These are phyloP conservation scores for Musa troglodytarum DNA, from an alignment of 176 grass and related monocot species.

Conservation along the genomic window DNA sequence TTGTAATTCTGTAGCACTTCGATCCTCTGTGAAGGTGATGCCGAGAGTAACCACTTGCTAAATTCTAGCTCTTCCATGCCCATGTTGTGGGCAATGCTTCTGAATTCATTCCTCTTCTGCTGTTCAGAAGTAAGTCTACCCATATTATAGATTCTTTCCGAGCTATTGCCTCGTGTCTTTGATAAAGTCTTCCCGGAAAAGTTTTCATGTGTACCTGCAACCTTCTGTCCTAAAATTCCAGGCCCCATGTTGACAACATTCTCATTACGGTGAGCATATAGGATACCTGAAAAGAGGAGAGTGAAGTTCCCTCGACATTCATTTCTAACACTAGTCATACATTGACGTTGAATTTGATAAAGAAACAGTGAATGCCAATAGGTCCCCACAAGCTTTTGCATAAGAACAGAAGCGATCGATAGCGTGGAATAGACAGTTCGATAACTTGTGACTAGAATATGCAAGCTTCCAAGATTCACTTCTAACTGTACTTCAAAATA, in stretches of 20 bases:
- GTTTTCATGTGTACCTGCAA: neutral
- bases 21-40: conserved; percentile 34
- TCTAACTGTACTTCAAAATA: too few relatives aligned
- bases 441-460: too few relatives aligned
- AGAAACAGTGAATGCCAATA: neutral
- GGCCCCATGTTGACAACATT: conserved; percentile 57
- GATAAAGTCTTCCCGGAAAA: conserved; percentile 9
- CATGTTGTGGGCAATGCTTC: conserved; percentile 41
- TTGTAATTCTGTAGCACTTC: conserved; percentile 53
- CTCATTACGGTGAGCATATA: conserved; percentile 91
- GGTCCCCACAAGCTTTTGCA: too few relatives aligned
- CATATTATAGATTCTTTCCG: conserved; percentile 16
- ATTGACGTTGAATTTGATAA: neutral
- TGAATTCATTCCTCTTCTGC: conserved; percentile 75
- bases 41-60: conserved; percentile 71
- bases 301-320: too few relatives aligned
- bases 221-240: neutral
- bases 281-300: conserved; percentile 45
- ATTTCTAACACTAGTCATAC: neutral
- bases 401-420: too few relatives aligned
- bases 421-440: too few relatives aligned
- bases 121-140: conserved; percentile 17
- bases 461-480: too few relatives aligned
- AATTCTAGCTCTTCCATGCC: conserved; percentile 73
- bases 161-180: conserved; percentile 18